Base-by-base conservation (phyloP, 2,329 filamentous ascomycete species). In the Diplocarpon mali region DNA sequence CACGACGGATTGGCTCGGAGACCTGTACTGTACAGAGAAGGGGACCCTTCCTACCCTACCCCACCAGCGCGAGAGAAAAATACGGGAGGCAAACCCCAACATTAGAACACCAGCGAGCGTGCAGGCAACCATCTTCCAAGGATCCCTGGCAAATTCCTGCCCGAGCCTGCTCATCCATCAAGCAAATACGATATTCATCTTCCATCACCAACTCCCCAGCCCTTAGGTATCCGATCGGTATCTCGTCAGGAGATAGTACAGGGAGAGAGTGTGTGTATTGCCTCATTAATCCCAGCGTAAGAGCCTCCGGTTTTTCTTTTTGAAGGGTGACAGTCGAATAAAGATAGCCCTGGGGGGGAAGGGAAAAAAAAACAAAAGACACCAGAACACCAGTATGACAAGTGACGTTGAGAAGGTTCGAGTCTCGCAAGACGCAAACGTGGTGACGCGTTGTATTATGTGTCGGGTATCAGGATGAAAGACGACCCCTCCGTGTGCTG, bases 391-490 rank as follows among this genome's bases (percentile, higher is more conserved):
- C 58, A 47, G 52, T 53, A 48, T 46, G 50, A 55, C 47, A 49
- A 55, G 47, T 50, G 51, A 52, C 48, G 38, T 39, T 48, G 38
- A 39, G 44, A 53, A 55, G 50, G 51, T 48, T 55, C 40, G 51
- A 53, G 49, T 51, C 56, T 54, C 52, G 57, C 53, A 57, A 53
- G 56, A 57, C 56, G 58, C 56, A 48, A 57, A 50, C 49, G 51
- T 42, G 39, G 13, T 41, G 38, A 51, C 39, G 41, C 54, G 51
- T 38, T 54, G 50, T 47, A 72, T 73, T 70, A 69, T 68, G 69
- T 70, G 70, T 67, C 69, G 71, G 73, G 73, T 76, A 77, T 78
- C 69, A 70, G 66, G 65, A 64, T 46, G 61, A 62, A 61, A 60
- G 57, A 54, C 53, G 53, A 51, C 46, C 50, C 55, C 54, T 55